Conservation (phyloP, 1,284 basidiomycete species). For the Apiotrichum mycotoxinovorans region DNA sequence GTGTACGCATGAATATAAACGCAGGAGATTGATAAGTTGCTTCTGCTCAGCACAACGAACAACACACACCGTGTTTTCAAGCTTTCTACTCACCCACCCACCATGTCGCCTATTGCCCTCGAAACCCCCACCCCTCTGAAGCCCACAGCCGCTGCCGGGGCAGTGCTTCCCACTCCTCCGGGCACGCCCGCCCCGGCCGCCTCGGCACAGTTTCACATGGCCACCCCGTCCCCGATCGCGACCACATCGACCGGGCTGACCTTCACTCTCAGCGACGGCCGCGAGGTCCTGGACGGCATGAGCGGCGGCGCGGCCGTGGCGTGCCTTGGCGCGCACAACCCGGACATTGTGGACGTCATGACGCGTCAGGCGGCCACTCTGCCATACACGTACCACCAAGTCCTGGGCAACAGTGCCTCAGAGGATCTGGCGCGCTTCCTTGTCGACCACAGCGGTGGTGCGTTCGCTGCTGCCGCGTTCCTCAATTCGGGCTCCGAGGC, state of each 20-base stretch:
- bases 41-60: too few species aligned
- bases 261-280: constrained; percentile 19
- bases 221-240: constrained; percentile 2
- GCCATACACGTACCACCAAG: constrained; percentile 31
- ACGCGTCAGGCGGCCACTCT: constrained; percentile 24
- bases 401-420: constrained; percentile 15
- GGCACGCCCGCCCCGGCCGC: neutral
- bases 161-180: neutral
- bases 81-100: too few species aligned
- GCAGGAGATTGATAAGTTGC: too few species aligned
- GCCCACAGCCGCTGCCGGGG: neutral
- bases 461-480: constrained; percentile 30
- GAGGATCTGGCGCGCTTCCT: constrained; percentile 28
- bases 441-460: constrained; percentile 21
- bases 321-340: constrained; percentile 71
- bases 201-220: neutral
- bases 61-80: neutral
- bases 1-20: too few species aligned
- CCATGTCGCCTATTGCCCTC: neutral
- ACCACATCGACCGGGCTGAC: neutral
- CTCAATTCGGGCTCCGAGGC: constrained; percentile 36
- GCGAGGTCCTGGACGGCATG: constrained; percentile 28
- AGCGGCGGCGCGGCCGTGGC: constrained; percentile 75
- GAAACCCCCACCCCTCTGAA: neutral
- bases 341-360: constrained; percentile 49